A percentile compares a stretch with the other conserved stretches of the same genome.
Evolutionary conservation across 176 grass and related monocot species (phyloP).

Genomic region (Raddia guianensis): DNA sequence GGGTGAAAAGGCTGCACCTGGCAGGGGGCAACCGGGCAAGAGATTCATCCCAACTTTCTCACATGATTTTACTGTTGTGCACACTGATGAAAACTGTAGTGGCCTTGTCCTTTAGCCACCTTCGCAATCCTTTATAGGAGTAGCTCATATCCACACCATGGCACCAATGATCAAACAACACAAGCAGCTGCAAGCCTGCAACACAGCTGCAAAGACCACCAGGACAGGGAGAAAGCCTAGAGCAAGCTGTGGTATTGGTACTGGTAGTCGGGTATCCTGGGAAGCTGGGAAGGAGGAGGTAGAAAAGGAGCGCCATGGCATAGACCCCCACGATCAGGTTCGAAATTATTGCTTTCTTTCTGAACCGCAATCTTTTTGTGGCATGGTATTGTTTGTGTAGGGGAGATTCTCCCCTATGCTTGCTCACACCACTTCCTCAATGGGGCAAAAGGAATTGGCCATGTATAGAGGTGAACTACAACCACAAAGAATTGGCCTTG

Average conservation of each 20-base stretch:
- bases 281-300: neutral
- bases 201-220: constrained; percentile 12
- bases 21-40: neutral
- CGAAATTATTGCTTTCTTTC: constrained; percentile 27
- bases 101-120: constrained; percentile 22
- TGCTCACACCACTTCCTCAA: neutral
- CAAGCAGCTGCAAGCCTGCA: neutral
- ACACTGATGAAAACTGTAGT: constrained; percentile 33
- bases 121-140: constrained; percentile 1
- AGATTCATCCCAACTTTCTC: constrained; percentile 24
- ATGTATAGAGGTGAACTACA: neutral
- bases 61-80: constrained; percentile 49
- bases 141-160: neutral
- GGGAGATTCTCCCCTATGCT: neutral
- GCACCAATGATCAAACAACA: constrained; percentile 33
- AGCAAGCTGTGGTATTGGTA: neutral
- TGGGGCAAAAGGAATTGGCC: neutral
- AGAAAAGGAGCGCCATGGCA: constrained; percentile 16
- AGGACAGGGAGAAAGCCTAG: constrained; percentile 26
- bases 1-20: constrained; percentile 26
- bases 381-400: constrained; percentile 2
- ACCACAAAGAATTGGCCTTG: neutral
- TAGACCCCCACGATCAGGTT: constrained; percentile 32
- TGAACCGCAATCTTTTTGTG: constrained; percentile 1
- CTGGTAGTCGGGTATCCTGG: too few species aligned